Percentiles rank a stretch among this genome's conserved stretches.
These are phyloP conservation scores for Manihot esculenta DNA, from an alignment of 441 rosid species.

Conservation along the genomic window DNA sequence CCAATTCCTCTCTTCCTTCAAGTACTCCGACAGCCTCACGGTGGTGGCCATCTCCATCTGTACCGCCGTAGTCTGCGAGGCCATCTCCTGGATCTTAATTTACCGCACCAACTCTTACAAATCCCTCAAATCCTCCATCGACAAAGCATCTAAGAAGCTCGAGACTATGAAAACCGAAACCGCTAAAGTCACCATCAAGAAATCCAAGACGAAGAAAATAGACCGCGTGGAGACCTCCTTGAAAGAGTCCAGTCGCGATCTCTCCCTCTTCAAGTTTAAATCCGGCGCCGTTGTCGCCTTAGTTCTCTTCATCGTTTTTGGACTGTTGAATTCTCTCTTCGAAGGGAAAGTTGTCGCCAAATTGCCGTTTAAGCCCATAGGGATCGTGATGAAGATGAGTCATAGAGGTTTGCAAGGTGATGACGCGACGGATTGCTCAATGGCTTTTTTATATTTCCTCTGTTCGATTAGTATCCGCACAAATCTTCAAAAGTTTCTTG, in stretches of 20 bases:
- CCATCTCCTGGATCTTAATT: conserved; percentile 88
- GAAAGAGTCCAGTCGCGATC: conserved; percentile 77
- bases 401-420: conserved; percentile 77
- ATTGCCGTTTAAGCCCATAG: conserved; percentile 78
- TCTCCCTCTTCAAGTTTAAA: conserved; percentile 90
- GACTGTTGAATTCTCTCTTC: conserved; percentile 73
- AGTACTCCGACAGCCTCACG: conserved; percentile 74
- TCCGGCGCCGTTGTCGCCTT: conserved; percentile 90
- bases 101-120: conserved; percentile 88
- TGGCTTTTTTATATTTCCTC: conserved; percentile 80
- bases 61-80: conserved; percentile 87
- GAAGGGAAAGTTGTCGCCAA: conserved; percentile 90
- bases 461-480: conserved; percentile 92
- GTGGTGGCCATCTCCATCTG: conserved; percentile 83
- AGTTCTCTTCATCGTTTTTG: conserved; percentile 77
- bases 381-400: conserved; percentile 85
- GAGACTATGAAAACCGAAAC: conserved; percentile 80
- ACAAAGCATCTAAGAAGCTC: conserved; percentile 85
- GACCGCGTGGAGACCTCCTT: conserved; percentile 80
- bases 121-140: conserved; percentile 79
- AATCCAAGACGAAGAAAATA: conserved; percentile 80
- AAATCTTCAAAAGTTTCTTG: conserved; percentile 84
- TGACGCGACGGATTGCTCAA: conserved; percentile 84
- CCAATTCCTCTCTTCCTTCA: conserved; percentile 31
- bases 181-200: conserved; percentile 49